Evolutionary conservation across 2,329 filamentous ascomycete species (phyloP).

Genomic region (Phoma sp.): DNA sequence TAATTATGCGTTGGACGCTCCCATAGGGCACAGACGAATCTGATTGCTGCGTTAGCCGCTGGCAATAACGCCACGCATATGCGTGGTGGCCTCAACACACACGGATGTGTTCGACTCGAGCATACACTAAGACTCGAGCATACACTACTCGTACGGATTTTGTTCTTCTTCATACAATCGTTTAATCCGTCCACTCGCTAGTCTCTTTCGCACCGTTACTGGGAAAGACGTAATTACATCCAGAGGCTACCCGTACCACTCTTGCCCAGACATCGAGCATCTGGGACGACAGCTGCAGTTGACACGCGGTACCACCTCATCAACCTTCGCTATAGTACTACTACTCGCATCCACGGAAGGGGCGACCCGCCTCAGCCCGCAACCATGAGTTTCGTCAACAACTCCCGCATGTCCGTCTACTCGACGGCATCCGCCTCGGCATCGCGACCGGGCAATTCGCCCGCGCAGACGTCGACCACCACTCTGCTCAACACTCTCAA

Average conservation of each 20-base stretch:
- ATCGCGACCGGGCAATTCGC: conserved; percentile 65
- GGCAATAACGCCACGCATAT: background rate
- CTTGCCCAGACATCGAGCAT: no score
- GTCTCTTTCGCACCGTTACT: conserved; percentile 24
- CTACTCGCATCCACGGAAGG: conserved; percentile 29
- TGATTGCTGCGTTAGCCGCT: background rate
- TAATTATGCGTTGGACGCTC: background rate
- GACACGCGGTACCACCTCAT: no score
- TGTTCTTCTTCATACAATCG: conserved; percentile 34
- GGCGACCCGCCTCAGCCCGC: conserved; percentile 37
- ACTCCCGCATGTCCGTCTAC: conserved; percentile 67
- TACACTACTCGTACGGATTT: no score
- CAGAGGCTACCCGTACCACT: no score
- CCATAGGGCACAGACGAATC: background rate
- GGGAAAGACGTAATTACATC: no score
- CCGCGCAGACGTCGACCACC: conserved; percentile 86
- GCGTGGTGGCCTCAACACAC: background rate
- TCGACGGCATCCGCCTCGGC: conserved; percentile 67
- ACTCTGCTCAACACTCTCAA: conserved; percentile 92
- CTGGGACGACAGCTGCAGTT: no score
- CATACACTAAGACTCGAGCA: no score
- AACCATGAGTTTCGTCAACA: conserved; percentile 61
- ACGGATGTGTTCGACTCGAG: background rate
- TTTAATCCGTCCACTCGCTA: conserved; percentile 36
- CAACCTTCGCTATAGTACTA: no score